phyloP scores from a whole-genome alignment of 169 alveolate genomes.

The Plasmodium billcollinsi region DNA sequence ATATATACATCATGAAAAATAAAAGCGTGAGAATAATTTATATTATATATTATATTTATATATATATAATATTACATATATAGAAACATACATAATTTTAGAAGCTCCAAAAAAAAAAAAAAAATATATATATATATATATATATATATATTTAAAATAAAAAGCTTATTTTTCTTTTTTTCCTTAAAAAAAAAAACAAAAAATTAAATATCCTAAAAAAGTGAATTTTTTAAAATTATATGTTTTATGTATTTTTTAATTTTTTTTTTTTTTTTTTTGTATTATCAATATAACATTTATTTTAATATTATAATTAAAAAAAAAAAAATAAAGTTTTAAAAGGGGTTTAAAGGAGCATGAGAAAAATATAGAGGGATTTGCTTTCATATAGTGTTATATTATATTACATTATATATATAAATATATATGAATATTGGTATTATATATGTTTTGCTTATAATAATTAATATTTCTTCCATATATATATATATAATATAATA shows the following conservation, averaged over 20 bases:
- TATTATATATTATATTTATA: no score
- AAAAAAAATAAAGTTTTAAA: conserved; percentile 28
- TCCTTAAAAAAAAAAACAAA: background rate
- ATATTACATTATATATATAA: background rate
- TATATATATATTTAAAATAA: no score
- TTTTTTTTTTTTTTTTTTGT: conserved; percentile 29
- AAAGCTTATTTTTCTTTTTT: background rate
- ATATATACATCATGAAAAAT: no score
- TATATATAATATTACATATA: no score
- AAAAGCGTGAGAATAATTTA: no score
- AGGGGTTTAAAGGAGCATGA: conserved; percentile 20
- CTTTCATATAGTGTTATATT: conserved; percentile 2
- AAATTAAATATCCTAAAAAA: background rate
- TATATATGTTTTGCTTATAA: no score
- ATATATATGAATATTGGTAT: no score
- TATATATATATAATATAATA: no score
- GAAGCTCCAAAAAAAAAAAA: no score
- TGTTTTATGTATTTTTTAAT: background rate
- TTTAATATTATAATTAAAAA: background rate
- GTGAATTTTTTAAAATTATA: background rate
- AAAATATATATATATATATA: no score
- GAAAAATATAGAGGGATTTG: background rate
- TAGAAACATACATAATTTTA: no score
- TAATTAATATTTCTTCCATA: no score
- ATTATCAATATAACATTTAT: background rate